Evolutionary conservation across 2,329 filamentous ascomycete species (phyloP), one percentile per base, ranked within the genome.

Genomic region (Epichloe glyceriae): DNA sequence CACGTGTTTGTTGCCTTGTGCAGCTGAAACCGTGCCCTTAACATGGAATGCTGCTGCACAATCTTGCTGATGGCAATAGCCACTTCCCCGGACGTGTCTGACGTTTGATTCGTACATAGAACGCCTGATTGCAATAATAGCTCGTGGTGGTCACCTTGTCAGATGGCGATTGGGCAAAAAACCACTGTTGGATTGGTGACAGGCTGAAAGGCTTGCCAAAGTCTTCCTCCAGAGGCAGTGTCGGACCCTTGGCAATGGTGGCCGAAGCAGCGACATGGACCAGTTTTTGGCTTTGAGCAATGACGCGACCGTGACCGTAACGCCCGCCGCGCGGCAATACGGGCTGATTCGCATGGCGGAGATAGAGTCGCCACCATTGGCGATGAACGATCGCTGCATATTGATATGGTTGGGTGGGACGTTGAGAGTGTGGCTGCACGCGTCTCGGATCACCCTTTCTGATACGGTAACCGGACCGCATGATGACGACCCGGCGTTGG

Each of bases 301-400:
- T 5, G 49, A 46, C 12, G 43, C 49, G 30, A 50, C 49, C 5
- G 49, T 41, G 14, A 50, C 20, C 8, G 40, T 15, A 46, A 46
- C 20, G 15, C 42, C 42, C 34, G 49, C 20, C 6, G 49, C 35
- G 33, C 49, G 49, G 22, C 49, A 50, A 26, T 46, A 46, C 10
- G 49, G 49, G 12, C 49, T 50, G 26, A 41, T 14, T 30, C 41
- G 42, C 52, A 54, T 54, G 12, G 52, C 52, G 17, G 52, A 54
- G 17, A 54, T 54, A 12, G 52, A 54, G 35, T 54, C 52, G 30
- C 52, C 52, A 33, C 50, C 47, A 35, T 52, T 52, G 3, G 52
- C 50, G 39, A 54, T 54, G 33, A 54, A 54, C 0, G 52, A 54
- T 41, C 47, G 35, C 35, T 54, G 35, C 41, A 54, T 40, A 5